Conservation (phyloP, 805 yeast species). For the Saccharomycopsis sp. region DNA sequence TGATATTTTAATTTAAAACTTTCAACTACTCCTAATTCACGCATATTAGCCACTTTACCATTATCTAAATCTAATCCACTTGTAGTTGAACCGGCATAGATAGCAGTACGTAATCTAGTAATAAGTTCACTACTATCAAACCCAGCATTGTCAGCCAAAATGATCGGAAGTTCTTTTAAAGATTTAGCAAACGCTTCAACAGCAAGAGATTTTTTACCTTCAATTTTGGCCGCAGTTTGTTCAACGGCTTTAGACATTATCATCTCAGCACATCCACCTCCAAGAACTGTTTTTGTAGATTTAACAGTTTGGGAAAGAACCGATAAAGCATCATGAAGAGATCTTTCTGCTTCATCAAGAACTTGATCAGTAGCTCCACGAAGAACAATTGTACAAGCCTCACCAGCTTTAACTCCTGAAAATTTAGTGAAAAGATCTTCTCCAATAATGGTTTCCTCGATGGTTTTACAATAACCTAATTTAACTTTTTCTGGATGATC, state of each 20-base stretch:
- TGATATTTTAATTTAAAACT: conserved; percentile 86
- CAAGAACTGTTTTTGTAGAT: conserved; percentile 84
- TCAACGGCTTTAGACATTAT: conserved; percentile 96
- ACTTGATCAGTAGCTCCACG: conserved; percentile 98
- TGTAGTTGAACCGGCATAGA: conserved; percentile 85
- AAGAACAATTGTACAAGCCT: conserved; percentile 91
- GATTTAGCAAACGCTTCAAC: conserved; percentile 93
- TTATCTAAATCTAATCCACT: conserved; percentile 82
- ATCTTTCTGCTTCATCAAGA: conserved; percentile 93
- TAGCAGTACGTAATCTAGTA: conserved; percentile 78
- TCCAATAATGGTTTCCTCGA: conserved; percentile 83
- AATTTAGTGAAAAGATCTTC: conserved; percentile 86
- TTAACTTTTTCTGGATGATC: conserved; percentile 82
- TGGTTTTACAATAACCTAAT: conserved; percentile 78
- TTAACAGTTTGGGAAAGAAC: conserved; percentile 91
- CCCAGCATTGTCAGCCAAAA: conserved; percentile 95
- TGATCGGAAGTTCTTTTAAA: conserved; percentile 88
- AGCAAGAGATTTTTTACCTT: conserved; percentile 90
- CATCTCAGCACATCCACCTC: conserved; percentile 95
- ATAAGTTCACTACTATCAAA: conserved; percentile 89
- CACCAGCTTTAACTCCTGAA: conserved; percentile 91
- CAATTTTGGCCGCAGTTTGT: conserved; percentile 79
- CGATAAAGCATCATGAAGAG: conserved; percentile 92
- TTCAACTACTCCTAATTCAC: conserved; percentile 88
- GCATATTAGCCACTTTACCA: conserved; percentile 88